Percentiles rank a stretch among this genome's conserved stretches.
Evolutionary conservation across 331 rosid species (phyloP).

Genomic region (Stylosanthes scabra): DNA sequence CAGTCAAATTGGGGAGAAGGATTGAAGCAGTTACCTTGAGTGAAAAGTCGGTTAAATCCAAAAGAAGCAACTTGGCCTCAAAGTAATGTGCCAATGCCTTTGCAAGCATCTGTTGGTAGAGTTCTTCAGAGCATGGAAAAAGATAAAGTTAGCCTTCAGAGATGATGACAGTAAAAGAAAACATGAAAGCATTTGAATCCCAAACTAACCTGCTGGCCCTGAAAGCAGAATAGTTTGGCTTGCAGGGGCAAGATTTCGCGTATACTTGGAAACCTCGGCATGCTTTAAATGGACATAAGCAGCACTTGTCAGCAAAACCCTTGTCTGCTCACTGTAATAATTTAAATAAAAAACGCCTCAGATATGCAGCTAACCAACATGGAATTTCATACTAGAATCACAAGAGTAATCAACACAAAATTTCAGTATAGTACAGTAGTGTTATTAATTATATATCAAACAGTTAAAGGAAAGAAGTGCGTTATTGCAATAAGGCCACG

Average conservation of each 20-base stretch:
- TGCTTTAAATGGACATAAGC: slow-evolving; percentile 93
- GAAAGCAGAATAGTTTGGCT: slow-evolving; percentile 93
- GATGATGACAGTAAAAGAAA: neutral
- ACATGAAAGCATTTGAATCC: slow-evolving; percentile 11
- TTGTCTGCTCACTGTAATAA: slow-evolving; percentile 77
- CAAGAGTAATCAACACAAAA: neutral
- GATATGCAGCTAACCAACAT: neutral
- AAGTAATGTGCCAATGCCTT: slow-evolving; percentile 97
- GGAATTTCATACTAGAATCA: no score
- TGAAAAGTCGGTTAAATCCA: slow-evolving; percentile 87
- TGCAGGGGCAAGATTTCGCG: slow-evolving; percentile 92
- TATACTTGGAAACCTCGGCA: slow-evolving; percentile 77
- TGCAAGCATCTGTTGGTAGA: slow-evolving; percentile 95
- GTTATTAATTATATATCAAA: no score
- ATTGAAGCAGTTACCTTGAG: slow-evolving; percentile 58
- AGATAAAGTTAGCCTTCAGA: slow-evolving; percentile 7
- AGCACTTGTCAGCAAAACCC: slow-evolving; percentile 89
- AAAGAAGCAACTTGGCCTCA: slow-evolving; percentile 88
- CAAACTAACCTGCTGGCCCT: slow-evolving; percentile 80
- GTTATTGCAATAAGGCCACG: neutral
- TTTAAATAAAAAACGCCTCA: neutral
- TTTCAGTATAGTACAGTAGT: neutral
- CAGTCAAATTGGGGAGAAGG: neutral
- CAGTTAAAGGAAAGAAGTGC: no score
- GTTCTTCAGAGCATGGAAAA: slow-evolving; percentile 54